These are phyloP conservation scores for Neodidymelliopsis sp. DNA, from an alignment of 2,329 filamentous ascomycete genomes.

Conservation along the genomic window DNA sequence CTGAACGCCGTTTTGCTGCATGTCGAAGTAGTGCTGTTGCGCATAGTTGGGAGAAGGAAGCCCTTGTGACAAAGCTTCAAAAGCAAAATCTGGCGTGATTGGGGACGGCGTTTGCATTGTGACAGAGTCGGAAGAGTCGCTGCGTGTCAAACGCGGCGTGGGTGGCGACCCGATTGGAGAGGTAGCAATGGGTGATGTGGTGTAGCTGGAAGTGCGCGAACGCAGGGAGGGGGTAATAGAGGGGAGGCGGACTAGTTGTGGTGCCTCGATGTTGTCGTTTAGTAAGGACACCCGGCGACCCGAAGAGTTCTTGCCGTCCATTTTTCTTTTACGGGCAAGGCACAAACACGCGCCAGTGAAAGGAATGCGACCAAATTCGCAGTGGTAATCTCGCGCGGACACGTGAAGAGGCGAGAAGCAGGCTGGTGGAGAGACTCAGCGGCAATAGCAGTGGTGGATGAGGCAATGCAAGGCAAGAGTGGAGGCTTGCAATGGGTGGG, in stretches of 20 bases:
- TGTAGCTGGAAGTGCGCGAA: slow-evolving; percentile 54
- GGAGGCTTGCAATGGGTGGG: too few relatives aligned
- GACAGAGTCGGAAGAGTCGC: slow-evolving; percentile 56
- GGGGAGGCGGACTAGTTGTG: slow-evolving; percentile 43
- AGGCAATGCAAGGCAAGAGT: too few relatives aligned
- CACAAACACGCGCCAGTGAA: slow-evolving; percentile 40
- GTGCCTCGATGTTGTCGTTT: slow-evolving; percentile 54
- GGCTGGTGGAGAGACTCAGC: slow-evolving; percentile 7
- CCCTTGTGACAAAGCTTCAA: slow-evolving; percentile 30
- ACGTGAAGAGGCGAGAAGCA: slow-evolving; percentile 29
- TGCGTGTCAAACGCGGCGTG: slow-evolving; percentile 56
- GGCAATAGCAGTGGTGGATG: not conserved
- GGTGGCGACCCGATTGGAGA: slow-evolving; percentile 56
- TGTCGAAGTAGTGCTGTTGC: slow-evolving; percentile 38
- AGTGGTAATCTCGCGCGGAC: slow-evolving; percentile 18
- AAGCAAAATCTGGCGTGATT: slow-evolving; percentile 53
- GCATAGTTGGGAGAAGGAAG: slow-evolving; percentile 40
- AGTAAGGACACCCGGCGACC: slow-evolving; percentile 60
- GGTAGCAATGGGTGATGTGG: slow-evolving; percentile 55
- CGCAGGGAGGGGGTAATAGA: slow-evolving; percentile 47
- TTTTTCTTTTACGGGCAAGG: slow-evolving; percentile 42
- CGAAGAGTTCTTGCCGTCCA: slow-evolving; percentile 61
- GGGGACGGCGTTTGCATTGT: slow-evolving; percentile 55
- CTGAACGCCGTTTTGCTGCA: slow-evolving; percentile 7
- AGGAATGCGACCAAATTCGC: slow-evolving; percentile 37